A percentile compares a stretch with the other conserved stretches of the same genome.
Evolutionary conservation across 1,139 yeast genomes (phyloP).

Genomic region (Geotrichum macrosporum): DNA sequence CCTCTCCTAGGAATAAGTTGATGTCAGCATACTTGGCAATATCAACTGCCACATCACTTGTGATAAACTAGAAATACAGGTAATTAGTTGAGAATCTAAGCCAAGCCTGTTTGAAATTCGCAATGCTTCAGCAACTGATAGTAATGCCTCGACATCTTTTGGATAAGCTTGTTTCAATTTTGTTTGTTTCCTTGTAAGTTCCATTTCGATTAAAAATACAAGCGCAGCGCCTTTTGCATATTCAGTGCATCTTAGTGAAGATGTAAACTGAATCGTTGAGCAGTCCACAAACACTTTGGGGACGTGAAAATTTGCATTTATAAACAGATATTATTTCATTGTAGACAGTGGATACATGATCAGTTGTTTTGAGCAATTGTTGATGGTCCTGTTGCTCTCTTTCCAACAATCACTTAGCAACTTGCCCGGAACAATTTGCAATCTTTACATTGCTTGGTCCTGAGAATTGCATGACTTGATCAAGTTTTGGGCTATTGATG

Average conservation of each 20-base stretch:
- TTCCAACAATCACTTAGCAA: no score
- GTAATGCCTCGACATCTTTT: no score
- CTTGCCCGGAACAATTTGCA: slow-evolving; percentile 39
- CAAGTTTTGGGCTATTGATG: slow-evolving; percentile 56
- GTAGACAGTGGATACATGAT: slow-evolving; percentile 48
- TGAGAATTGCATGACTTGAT: slow-evolving; percentile 39
- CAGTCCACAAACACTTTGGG: slow-evolving; percentile 44
- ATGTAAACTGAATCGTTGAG: slow-evolving; percentile 53
- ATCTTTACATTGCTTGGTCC: slow-evolving; percentile 15
- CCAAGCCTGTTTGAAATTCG: no score
- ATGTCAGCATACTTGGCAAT: slow-evolving; percentile 40
- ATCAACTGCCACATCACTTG: slow-evolving; percentile 50
- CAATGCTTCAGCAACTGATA: no score
- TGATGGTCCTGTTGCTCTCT: no score
- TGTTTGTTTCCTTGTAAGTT: no score
- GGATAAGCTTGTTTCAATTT: no score
- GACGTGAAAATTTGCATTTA: slow-evolving; percentile 2
- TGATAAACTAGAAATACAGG: no score
- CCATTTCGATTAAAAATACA: no score
- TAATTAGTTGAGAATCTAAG: no score
- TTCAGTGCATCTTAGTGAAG: slow-evolving; percentile 44
- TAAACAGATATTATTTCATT: slow-evolving; percentile 40
- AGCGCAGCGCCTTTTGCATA: no score
- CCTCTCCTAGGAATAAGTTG: slow-evolving; percentile 33
- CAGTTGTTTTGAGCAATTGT: slow-evolving; percentile 62